Evolutionary conservation across 192 early-diverging fungal species (phyloP), one percentile per base, ranked within the genome.

Genomic region (Coemansia sp.): DNA sequence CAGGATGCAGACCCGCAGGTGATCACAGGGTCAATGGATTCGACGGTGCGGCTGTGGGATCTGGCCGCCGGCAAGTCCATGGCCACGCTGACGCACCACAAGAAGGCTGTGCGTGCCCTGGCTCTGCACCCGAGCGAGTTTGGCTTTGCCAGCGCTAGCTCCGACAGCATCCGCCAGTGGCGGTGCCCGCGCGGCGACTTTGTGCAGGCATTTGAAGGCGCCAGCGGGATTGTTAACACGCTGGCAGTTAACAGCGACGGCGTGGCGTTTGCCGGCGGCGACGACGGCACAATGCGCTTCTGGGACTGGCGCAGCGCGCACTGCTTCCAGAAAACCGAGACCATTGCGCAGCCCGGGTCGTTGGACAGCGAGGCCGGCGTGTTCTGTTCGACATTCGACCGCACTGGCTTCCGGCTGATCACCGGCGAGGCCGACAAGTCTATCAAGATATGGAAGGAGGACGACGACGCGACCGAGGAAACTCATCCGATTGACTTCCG

Each of bases 351-450:
- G 65, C 94, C 97, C 19, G 97, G 97, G 38, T 97, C 95, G 10
- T 68, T 99, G 30, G 92, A 93, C 52, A 89, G 86, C 53, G 97
- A 99, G 74, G 90, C 90, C 8, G 97, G 97, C 36, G 86, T 99
- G 36, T 95, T 99, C 46, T 88, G 88, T 56, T 90, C 90, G 38
- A 85, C 90, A 3, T 99, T 99, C 85, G 97, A 99, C 62, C 84
- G 83, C 42, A 93, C 95, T 15, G 95, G 97, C 1, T 82, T 89
- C 47, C 87, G 97, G 31, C 78, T 99, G 41, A 92, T 99, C 55
- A 99, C 97, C 2, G 91, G 97, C 58, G 97, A 98, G 69, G 95
- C 94, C 0, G 97, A 99, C 70, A 99, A 99, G 78, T 93, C 93
- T 1, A 93, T 99, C 71, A 99, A 99, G 80, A 92, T 99, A 21